Conservation (phyloP, 768 basidiomycete species). For the Chlorophyllum brunneum region DNA sequence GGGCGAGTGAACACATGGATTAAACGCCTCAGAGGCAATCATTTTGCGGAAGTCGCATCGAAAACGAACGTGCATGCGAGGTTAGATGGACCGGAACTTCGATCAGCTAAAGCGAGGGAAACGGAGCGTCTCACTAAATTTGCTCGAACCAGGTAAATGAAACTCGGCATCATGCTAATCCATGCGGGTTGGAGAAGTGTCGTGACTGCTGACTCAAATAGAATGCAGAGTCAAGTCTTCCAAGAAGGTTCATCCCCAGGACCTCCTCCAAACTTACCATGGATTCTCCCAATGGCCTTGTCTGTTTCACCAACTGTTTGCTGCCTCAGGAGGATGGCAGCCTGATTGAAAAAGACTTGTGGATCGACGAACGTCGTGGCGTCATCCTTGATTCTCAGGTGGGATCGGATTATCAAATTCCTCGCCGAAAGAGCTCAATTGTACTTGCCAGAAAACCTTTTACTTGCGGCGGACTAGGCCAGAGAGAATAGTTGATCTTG, state of each 20-base stretch:
- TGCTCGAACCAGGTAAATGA: neutral
- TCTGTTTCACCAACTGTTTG: conserved; percentile 87
- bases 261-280: conserved; percentile 20
- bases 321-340: conserved; percentile 78
- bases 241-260: neutral
- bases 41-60: neutral
- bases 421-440: conserved; percentile 2
- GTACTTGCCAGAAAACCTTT: conserved; percentile 57
- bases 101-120: neutral
- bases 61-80: conserved; percentile 9
- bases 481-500: conserved; percentile 59
- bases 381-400: conserved; percentile 77
- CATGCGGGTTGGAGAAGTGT: conserved; percentile 1
- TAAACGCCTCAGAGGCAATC: neutral
- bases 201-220: conserved; percentile 9
- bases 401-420: conserved; percentile 11
- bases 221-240: neutral
- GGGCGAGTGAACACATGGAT: no score
- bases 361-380: conserved; percentile 75
- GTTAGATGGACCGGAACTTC: neutral
- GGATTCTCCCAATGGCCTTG: conserved; percentile 56
- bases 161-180: conserved; percentile 1
- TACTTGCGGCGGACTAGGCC: conserved; percentile 60
- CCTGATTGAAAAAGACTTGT: conserved; percentile 69
- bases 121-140: conserved; percentile 6